Percentiles rank a stretch among this genome's conserved stretches.
phyloP scores from a whole-genome alignment of 305 asterid species.

The Stenogyne calaminthoides region DNA sequence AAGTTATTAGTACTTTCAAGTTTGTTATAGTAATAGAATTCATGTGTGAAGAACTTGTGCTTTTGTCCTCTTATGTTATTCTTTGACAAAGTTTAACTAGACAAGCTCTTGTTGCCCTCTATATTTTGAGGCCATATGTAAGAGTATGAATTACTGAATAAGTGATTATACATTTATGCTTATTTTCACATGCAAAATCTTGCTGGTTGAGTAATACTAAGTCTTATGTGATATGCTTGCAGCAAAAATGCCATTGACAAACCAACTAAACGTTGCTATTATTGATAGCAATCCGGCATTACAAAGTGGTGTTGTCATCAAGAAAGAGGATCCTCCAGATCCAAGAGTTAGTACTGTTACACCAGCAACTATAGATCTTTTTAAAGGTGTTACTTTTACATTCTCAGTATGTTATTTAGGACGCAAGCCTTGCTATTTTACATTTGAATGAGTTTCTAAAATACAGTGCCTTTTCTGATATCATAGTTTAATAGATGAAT shows the following conservation, averaged over 20 bases:
- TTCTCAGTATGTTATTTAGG: conserved; percentile 3
- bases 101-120: not conserved
- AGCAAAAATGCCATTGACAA: conserved; percentile 85
- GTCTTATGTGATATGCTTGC: conserved; percentile 42
- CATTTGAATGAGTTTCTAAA: conserved; percentile 17
- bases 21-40: not conserved
- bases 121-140: not conserved
- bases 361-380: conserved; percentile 78
- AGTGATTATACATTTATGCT: conserved; percentile 8
- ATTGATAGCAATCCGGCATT: conserved; percentile 95
- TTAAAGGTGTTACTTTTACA: conserved; percentile 57
- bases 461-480: conserved; percentile 10
- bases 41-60: not conserved
- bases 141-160: conserved; percentile 1
- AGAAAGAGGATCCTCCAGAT: conserved; percentile 86
- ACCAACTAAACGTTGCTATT: conserved; percentile 73
- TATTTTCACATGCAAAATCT: conserved; percentile 5
- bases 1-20: not conserved
- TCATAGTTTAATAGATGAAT: not conserved
- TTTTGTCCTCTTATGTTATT: conserved; percentile 1
- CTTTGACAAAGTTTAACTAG: not conserved
- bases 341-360: conserved; percentile 99
- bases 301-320: conserved; percentile 48
- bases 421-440: not conserved
- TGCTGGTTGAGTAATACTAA: conserved; percentile 17